Base-by-base conservation (phyloP, 1,284 basidiomycete genomes). In the Athelia psychrophila region DNA sequence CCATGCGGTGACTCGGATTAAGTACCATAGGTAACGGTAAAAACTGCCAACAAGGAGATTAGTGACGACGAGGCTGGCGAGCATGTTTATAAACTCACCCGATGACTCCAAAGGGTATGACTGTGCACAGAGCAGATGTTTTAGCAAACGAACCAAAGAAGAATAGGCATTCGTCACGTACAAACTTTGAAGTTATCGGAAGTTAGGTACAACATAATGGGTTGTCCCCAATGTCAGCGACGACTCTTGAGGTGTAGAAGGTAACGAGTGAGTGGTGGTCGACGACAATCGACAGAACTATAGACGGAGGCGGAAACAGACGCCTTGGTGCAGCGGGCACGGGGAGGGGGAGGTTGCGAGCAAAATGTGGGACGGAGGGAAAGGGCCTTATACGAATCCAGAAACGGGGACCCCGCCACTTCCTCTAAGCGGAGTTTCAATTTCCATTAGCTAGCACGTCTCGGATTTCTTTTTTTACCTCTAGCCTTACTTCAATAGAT, bases 11-110 rank as follows among this genome's bases (percentile, higher is more conserved):
- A 95, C 69, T 67, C 92, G 88, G 60, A 95, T 91, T 60, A 87
- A 67, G 70, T 88, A 95, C 92, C 92, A 94, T 50, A 94, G 76
- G 75, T 95, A 95, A 49, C 92, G 91, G 73, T 92, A 94, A 66
- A 91, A 90, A 50, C 86, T 89, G 62, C 19, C 47, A 35, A 48
- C n/a, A 53, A 51, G 33, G 57, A 52, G 36, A 57, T 56, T 42
- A 35, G 40, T 51, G n/a, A 47, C 24, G 49, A 46, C 36, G 50
- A 36, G 40, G 25, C 42, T n/a, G 30, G 44, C 46, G 13, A 38
- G 12, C 19, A 44, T 35, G n/a, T 10, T 46, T 38, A 47, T 32
- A 48, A 16, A 72, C 84, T 58, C 58, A 91, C 90, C 92, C 92
- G 70, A 95, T 94, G 67, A 95, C 81, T 60, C 92, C 91, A 66